Conservation (phyloP, 1,284 basidiomycete species). For the Cryptococcus sp. region DNA sequence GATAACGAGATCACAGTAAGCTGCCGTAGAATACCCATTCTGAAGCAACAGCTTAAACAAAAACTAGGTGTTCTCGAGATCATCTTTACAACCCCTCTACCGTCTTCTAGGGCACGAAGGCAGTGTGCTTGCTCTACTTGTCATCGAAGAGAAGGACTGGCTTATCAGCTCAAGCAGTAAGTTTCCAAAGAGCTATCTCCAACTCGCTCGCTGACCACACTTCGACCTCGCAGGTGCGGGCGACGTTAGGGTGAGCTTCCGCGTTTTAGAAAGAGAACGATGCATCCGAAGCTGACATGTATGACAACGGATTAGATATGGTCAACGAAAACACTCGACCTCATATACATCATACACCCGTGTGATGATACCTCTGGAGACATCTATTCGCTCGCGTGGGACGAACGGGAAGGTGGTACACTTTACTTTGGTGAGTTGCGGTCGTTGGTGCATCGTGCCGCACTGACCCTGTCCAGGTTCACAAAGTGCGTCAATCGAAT, state of each 20-base stretch:
- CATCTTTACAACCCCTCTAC: conserved; percentile 67
- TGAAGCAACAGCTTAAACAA: not conserved
- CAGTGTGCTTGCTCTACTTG: conserved; percentile 78
- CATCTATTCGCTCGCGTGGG: conserved; percentile 85
- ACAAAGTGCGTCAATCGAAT: conserved; percentile 86
- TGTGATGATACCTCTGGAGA: conserved; percentile 87
- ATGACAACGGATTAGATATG: conserved; percentile 63
- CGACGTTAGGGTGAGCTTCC: conserved; percentile 65
- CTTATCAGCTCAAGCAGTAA: conserved; percentile 68
- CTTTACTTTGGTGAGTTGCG: conserved; percentile 69
- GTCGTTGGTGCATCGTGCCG: not conserved
- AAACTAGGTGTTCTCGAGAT: conserved; percentile 76
- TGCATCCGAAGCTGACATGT: not conserved
- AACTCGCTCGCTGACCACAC: not conserved
- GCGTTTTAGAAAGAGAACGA: not conserved
- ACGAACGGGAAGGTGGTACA: conserved; percentile 62
- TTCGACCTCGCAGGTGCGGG: conserved; percentile 65
- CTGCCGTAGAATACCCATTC: not conserved
- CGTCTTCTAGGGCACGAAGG: conserved; percentile 81
- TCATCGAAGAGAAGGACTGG: conserved; percentile 75
- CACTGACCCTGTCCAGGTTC: conserved; percentile 53
- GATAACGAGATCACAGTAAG: conserved; percentile 66
- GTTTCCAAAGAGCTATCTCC: conserved; percentile 8
- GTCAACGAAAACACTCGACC: conserved; percentile 70
- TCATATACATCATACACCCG: conserved; percentile 77